Evolutionary conservation across 2,329 filamentous ascomycete species (phyloP), one percentile per base, ranked within the genome.

Genomic region (Diaporthe helianthi): DNA sequence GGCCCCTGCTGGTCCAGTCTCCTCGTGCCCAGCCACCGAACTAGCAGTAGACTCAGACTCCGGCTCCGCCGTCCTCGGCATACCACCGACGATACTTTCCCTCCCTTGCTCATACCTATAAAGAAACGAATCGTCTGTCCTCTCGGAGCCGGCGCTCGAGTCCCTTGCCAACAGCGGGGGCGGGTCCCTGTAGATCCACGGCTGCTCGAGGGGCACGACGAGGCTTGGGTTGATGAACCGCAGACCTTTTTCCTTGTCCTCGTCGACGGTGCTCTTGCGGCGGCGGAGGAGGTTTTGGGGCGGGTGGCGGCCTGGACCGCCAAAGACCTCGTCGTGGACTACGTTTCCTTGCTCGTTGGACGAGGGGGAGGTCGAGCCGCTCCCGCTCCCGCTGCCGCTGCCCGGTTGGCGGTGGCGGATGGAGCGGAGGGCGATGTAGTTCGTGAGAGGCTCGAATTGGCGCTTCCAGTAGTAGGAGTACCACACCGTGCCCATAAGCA

Each of bases 361-460:
- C 1, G 41, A 22, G 3, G 61, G 61, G 4, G 46, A 33, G 7
- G 15, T 38, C 4, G 33, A 41, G 3, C 51, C 66, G 54, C 54
- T 83, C 36, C 83, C 76, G 41, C 41, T 8, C 7, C 13, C 4
- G 41, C 17, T 44, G 41, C 15, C 7, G 63, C 82, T 81, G 44
- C 82, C 81, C 2, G 65, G 10, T 2, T 52, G 36, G 44, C 61
- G 26, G 31, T 88, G 84, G 73, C 90, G 88, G 70, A 99, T 93
- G 75, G 93, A 97, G 72, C 93, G 88, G 53, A 99, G 83, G 33
- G 97, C 94, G 77, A 99, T 98, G 78, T 96, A 98, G 74, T 90
- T 91, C 79, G 94, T 97, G 70, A 99, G 82, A 0, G 96, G 95
- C 75, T 93, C 92, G 75, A 96, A 99, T 1, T 92, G 92, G 53